Conservation (phyloP, 768 basidiomycete genomes). For the Psilocybe cubensis region DNA sequence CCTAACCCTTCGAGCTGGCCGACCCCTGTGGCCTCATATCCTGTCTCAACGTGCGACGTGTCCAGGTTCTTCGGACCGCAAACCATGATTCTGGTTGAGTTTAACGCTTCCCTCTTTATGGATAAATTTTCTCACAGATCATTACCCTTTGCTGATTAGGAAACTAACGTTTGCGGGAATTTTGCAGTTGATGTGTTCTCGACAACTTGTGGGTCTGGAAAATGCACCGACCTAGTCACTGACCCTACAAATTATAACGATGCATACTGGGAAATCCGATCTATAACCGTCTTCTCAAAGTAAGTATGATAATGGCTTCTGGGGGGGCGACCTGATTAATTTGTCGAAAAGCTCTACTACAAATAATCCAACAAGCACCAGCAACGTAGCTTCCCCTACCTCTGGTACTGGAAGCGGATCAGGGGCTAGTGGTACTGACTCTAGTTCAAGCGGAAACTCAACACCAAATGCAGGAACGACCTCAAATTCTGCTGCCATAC, state of each 20-base stretch:
- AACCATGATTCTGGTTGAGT: background rate
- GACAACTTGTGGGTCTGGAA: background rate
- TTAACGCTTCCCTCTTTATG: background rate
- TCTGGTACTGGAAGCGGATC: background rate
- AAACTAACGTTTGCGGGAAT: constrained; percentile 13
- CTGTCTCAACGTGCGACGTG: background rate
- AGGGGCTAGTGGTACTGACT: background rate
- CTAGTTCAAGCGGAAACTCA: background rate
- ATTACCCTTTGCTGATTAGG: background rate
- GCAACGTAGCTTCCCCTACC: background rate
- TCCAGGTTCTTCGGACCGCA: background rate
- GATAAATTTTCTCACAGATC: background rate
- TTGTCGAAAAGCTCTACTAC: background rate
- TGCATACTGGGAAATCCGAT: constrained; percentile 9
- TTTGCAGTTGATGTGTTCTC: constrained; percentile 8
- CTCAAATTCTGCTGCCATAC: background rate
- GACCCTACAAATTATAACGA: constrained; percentile 2
- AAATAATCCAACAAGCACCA: background rate
- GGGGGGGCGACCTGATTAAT: background rate
- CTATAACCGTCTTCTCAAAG: constrained; percentile 11
- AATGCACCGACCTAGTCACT: constrained; percentile 7
- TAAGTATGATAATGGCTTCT: background rate
- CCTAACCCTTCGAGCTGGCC: constrained; percentile 4
- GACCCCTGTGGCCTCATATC: background rate
- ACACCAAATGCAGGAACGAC: background rate